phyloP scores from a whole-genome alignment of 257 asterid species.

The Ligustrum vulgare region DNA sequence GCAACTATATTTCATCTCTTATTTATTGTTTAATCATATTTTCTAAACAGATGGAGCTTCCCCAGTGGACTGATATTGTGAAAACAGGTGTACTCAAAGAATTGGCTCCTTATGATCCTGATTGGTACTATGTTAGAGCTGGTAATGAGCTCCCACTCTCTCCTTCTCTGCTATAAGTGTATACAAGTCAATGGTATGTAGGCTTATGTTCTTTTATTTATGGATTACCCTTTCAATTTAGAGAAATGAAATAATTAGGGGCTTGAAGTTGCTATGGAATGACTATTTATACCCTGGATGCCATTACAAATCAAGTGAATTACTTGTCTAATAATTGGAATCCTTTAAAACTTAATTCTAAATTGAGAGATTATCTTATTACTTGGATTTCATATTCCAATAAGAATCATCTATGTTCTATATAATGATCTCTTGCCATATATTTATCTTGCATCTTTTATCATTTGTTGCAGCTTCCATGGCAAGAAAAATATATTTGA shows the following conservation, averaged over 20 bases:
- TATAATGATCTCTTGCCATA: background rate
- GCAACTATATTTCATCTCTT: background rate
- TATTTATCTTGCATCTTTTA: background rate
- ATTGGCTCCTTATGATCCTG: conserved; percentile 78
- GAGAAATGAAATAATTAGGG: background rate
- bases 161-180: background rate
- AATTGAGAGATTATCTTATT: background rate
- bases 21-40: background rate
- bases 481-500: conserved; percentile 76
- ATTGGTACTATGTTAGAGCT: conserved; percentile 92
- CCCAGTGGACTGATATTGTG: conserved; percentile 53
- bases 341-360: background rate
- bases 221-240: background rate
- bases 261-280: background rate
- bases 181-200: background rate
- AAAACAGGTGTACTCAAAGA: conserved; percentile 48
- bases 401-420: background rate
- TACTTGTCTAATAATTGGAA: background rate
- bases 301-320: background rate
- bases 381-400: background rate
- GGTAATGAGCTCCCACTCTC: conserved; percentile 36
- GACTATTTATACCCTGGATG: background rate
- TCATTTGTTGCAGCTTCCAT: conserved; percentile 59
- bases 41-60: conserved; percentile 46
- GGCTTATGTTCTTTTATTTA: background rate